These are phyloP conservation scores for Colletotrichum brevisporum DNA, from an alignment of 2,329 filamentous ascomycete genomes.

Conservation along the genomic window DNA sequence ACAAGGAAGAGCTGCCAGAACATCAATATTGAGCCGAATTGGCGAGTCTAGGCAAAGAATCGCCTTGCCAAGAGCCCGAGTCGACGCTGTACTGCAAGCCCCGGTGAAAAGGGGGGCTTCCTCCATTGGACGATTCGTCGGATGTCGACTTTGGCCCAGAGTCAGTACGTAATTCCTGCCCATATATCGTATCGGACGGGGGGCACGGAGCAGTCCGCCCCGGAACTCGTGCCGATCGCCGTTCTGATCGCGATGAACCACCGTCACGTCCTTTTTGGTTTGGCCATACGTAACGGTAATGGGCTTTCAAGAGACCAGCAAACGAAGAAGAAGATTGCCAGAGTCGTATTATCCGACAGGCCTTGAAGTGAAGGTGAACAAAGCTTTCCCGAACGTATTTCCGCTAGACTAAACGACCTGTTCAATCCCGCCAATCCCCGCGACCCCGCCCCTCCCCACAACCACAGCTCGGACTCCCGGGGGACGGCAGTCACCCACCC, in stretches of 20 bases:
- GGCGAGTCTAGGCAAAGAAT: neutral
- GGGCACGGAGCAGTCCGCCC: neutral
- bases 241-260: neutral
- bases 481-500: slow-evolving; percentile 13
- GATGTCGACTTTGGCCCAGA: neutral
- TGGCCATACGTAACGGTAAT: neutral
- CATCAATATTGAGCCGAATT: neutral
- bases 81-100: too few relatives aligned
- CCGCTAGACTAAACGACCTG: neutral
- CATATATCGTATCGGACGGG: neutral
- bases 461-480: slow-evolving; percentile 4
- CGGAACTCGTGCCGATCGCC: neutral
- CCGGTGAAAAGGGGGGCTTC: too few relatives aligned
- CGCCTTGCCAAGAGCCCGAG: neutral
- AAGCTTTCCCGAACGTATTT: neutral
- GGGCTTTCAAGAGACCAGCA: neutral
- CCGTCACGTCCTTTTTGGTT: neutral
- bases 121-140: too few relatives aligned
- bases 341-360: neutral
- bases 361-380: neutral
- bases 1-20: neutral
- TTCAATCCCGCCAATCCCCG: slow-evolving; percentile 17
- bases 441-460: slow-evolving; percentile 8
- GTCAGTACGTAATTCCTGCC: slow-evolving; percentile 12
- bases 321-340: too few relatives aligned